Evolutionary conservation across 1,284 basidiomycete genomes (phyloP).

Genomic region (Trichosporon sp.): DNA sequence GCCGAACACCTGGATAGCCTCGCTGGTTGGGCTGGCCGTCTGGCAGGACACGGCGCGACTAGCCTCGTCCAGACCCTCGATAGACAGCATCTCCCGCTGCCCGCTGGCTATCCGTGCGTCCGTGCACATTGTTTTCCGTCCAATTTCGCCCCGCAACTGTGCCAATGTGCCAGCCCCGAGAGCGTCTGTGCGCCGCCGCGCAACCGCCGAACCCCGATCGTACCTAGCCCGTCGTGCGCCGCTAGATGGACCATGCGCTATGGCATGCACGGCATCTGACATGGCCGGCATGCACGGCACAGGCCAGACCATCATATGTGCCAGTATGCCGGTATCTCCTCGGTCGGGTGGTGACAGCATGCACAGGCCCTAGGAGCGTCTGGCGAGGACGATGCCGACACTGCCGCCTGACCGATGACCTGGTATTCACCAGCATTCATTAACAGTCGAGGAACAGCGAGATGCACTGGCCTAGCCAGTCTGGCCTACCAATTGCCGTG

Average conservation of each 20-base stretch:
- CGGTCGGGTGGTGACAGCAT: background rate
- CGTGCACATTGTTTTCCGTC: background rate
- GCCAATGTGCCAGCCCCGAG: background rate
- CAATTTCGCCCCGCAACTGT: conserved; percentile 1
- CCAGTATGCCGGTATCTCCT: conserved; percentile 2
- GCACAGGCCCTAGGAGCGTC: too few relatives aligned
- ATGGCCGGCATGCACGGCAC: background rate
- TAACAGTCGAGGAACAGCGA: background rate
- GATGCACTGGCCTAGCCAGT: background rate
- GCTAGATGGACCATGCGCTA: background rate
- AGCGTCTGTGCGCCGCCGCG: background rate
- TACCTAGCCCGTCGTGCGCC: background rate
- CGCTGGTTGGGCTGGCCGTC: too few relatives aligned
- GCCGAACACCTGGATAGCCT: too few relatives aligned
- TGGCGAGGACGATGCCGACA: background rate
- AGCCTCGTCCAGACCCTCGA: background rate
- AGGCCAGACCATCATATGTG: background rate
- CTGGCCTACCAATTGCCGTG: too few relatives aligned
- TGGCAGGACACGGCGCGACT: too few relatives aligned
- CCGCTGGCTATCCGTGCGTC: conserved; percentile 1
- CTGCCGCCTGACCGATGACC: background rate
- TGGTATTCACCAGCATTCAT: background rate
- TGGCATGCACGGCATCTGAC: background rate
- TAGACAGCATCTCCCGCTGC: background rate
- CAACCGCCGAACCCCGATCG: background rate